A percentile compares a stretch with the other conserved stretches of the same genome.
phyloP scores from a whole-genome alignment of 495 filamentous ascomycete genomes.

The Aspergillus carlsbadensis region DNA sequence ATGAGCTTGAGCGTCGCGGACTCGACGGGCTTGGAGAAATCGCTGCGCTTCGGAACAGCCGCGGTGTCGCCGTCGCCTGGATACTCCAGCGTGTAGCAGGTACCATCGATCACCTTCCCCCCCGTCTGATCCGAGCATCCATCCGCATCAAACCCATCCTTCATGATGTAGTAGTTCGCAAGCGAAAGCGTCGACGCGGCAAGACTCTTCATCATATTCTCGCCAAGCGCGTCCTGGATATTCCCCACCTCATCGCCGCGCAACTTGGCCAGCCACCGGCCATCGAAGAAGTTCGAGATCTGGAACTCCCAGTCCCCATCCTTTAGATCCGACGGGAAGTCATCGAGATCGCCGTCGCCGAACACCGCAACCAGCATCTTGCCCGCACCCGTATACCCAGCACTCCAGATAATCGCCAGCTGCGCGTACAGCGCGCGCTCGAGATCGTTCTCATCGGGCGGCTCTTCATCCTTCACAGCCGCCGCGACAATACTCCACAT shows the following conservation, averaged over 20 bases:
- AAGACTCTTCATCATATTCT: not conserved
- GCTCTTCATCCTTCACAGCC: not conserved
- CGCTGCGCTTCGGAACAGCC: not conserved
- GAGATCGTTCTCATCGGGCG: not conserved
- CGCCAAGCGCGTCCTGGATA: not conserved
- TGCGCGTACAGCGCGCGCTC: not conserved
- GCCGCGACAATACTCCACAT: not conserved
- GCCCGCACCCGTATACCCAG: not conserved
- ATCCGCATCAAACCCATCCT: not conserved
- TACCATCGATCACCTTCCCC: not conserved
- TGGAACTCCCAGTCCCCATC: not conserved
- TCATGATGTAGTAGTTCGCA: not conserved
- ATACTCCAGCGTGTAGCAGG: not conserved
- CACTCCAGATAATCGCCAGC: not conserved
- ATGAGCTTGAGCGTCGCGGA: not conserved
- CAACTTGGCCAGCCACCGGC: not conserved
- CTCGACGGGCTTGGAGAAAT: not conserved
- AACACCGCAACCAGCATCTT: not conserved
- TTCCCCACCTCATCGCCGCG: not conserved
- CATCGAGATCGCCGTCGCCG: no score
- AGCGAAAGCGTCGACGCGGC: no score
- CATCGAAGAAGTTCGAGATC: constrained; percentile 2
- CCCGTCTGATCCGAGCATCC: not conserved
- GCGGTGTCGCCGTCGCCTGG: not conserved
- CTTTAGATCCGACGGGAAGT: not conserved